phyloP scores from a whole-genome alignment of 2,329 filamentous ascomycete species.

The Aspergillus sp. region DNA sequence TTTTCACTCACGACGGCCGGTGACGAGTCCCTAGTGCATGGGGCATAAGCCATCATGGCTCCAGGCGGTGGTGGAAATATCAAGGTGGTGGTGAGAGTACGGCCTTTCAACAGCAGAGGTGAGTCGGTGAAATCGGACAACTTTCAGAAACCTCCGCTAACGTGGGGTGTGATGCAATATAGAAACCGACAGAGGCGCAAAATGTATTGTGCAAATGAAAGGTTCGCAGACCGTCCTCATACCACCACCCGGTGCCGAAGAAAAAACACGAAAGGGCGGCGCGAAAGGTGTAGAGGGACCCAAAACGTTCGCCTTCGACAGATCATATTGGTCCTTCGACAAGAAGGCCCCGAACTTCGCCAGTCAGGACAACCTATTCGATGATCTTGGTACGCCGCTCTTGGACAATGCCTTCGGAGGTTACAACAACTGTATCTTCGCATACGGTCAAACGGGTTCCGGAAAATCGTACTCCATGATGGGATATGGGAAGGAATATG shows the following conservation, averaged over 20 bases:
- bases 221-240: constrained; percentile 82
- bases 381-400: constrained; percentile 81
- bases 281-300: constrained; percentile 64
- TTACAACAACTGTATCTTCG: constrained; percentile 99
- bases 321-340: constrained; percentile 97
- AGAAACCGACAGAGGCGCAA: constrained; percentile 88
- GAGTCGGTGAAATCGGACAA: constrained; percentile 20
- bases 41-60: constrained; percentile 51
- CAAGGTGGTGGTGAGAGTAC: constrained; percentile 96
- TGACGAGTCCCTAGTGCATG: constrained; percentile 25
- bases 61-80: constrained; percentile 86
- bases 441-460: constrained; percentile 95
- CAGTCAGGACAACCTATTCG: constrained; percentile 82
- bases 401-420: constrained; percentile 97
- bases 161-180: constrained; percentile 17
- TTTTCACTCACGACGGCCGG: no score
- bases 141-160: not conserved
- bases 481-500: constrained; percentile 93
- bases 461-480: constrained; percentile 99
- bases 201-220: constrained; percentile 98
- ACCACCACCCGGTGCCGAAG: constrained; percentile 61
- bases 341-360: constrained; percentile 77
- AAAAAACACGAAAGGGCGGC: constrained; percentile 45
- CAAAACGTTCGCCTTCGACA: constrained; percentile 93
- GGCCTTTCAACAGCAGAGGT: constrained; percentile 96